Percentiles rank a stretch among this genome's conserved stretches.
Conservation (phyloP, 106 monocot species). For the Acanthochlamys bracteata region DNA sequence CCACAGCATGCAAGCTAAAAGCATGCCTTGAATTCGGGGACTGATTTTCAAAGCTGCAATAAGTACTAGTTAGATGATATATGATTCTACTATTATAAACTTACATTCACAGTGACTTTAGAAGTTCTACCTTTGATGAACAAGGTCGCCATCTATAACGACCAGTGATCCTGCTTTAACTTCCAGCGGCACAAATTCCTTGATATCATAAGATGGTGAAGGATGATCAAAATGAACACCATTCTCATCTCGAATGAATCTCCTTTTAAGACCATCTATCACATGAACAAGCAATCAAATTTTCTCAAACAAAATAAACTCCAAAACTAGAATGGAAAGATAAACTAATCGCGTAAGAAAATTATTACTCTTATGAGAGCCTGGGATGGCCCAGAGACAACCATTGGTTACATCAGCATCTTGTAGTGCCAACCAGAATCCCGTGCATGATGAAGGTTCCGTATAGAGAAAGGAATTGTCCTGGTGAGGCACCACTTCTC, state of each 20-base stretch:
- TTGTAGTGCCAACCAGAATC: constrained; percentile 91
- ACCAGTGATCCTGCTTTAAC: constrained; percentile 87
- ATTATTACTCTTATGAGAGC: constrained; percentile 64
- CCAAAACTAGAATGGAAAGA: neutral
- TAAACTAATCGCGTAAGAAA: neutral
- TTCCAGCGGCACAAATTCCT: constrained; percentile 77
- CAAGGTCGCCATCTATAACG: constrained; percentile 90
- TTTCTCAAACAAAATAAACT: neutral
- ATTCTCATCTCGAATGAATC: constrained; percentile 80
- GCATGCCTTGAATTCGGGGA: constrained; percentile 86
- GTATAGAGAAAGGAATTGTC: constrained; percentile 90
- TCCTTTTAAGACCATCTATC: constrained; percentile 80
- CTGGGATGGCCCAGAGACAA: constrained; percentile 95
- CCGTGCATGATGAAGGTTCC: constrained; percentile 82
- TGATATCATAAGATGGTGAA: constrained; percentile 57
- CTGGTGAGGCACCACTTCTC: constrained; percentile 97
- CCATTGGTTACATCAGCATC: constrained; percentile 83
- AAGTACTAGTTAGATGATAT: constrained; percentile 6
- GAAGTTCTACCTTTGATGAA: constrained; percentile 75
- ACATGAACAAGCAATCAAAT: constrained; percentile 3
- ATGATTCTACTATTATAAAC: neutral
- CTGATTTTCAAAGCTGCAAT: constrained; percentile 67
- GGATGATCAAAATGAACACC: constrained; percentile 81
- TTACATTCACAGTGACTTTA: neutral
- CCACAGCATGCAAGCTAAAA: constrained; percentile 78